Percentiles rank a stretch among this genome's conserved stretches.
phyloP scores from a whole-genome alignment of 2,329 filamentous ascomycete species.

The Didymella pinodella region DNA sequence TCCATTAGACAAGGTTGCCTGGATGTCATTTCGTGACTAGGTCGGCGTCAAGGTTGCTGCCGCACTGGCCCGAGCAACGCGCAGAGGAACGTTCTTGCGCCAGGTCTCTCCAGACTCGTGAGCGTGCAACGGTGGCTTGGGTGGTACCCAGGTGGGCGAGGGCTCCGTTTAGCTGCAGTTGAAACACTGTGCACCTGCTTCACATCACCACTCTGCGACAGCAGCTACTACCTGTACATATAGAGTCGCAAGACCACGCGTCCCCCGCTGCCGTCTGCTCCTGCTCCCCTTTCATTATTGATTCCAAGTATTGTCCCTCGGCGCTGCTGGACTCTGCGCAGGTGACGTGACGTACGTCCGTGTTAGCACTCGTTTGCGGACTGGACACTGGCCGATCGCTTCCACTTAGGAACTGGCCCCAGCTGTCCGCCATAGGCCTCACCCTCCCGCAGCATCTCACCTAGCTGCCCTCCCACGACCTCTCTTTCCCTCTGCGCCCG shows the following conservation, averaged over 20 bases:
- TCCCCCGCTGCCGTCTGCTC: conserved; percentile 2
- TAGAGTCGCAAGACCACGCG: conserved; percentile 11
- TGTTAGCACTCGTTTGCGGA: conserved; percentile 39
- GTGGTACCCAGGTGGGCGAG: conserved; percentile 6
- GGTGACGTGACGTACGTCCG: conserved; percentile 39
- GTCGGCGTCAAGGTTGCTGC: conserved; percentile 8
- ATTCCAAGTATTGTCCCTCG: conserved; percentile 19
- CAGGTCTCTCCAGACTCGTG: conserved; percentile 8
- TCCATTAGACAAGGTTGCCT: conserved; percentile 12
- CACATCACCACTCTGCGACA: conserved; percentile 35
- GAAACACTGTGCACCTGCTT: conserved; percentile 39
- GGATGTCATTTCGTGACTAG: conserved; percentile 2
- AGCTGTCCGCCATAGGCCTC: conserved; percentile 34
- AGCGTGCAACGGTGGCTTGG: conserved; percentile 24
- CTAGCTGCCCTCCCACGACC: conserved; percentile 22
- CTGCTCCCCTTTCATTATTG: conserved; percentile 16
- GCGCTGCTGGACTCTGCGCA: conserved; percentile 28
- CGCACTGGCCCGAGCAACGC: conserved; percentile 15
- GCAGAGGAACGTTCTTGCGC: conserved; percentile 19
- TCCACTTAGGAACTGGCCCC: conserved; percentile 25
- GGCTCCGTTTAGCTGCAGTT: conserved; percentile 23
- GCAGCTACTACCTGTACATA: conserved; percentile 21
- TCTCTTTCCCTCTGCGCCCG: conserved; percentile 36
- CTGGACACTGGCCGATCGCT: conserved; percentile 38
- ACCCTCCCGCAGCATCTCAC: conserved; percentile 29